A percentile compares a stretch with the other conserved stretches of the same genome.
These are phyloP conservation scores for Neofusicoccum laricinum DNA, from an alignment of 2,329 filamentous ascomycete species.

Conservation along the genomic window DNA sequence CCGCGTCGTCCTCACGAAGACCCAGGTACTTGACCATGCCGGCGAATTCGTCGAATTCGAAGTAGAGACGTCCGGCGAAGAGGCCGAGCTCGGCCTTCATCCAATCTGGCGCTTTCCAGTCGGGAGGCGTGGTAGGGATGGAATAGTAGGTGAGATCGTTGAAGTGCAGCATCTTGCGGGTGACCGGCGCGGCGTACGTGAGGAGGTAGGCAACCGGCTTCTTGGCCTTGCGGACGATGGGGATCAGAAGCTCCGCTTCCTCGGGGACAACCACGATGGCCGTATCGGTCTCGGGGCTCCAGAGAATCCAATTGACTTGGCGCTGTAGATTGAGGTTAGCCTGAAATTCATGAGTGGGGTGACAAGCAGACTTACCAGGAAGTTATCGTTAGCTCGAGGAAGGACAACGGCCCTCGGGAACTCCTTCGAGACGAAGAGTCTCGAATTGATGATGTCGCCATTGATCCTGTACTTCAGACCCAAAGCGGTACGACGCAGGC, in stretches of 20 bases:
- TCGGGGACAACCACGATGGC: slow-evolving; percentile 62
- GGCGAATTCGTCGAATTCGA: slow-evolving; percentile 48
- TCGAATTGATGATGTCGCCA: slow-evolving; percentile 22
- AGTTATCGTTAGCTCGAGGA: slow-evolving; percentile 41
- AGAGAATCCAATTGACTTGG: slow-evolving; percentile 62
- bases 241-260: slow-evolving; percentile 58
- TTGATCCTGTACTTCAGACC: slow-evolving; percentile 35
- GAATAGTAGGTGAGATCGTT: slow-evolving; percentile 53
- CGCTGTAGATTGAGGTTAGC: slow-evolving; percentile 26
- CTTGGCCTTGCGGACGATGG: slow-evolving; percentile 30
- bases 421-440: slow-evolving; percentile 44
- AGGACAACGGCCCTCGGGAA: slow-evolving; percentile 48
- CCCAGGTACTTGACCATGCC: slow-evolving; percentile 28
- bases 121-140: slow-evolving; percentile 45
- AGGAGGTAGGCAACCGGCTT: slow-evolving; percentile 45
- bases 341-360: not conserved
- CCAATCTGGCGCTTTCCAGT: slow-evolving; percentile 50
- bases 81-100: slow-evolving; percentile 59
- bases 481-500: slow-evolving; percentile 31
- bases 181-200: slow-evolving; percentile 59
- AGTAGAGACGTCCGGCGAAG: slow-evolving; percentile 60
- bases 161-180: slow-evolving; percentile 59
- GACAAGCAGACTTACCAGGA: slow-evolving; percentile 27
- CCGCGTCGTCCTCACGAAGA: not conserved
- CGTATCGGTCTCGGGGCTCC: slow-evolving; percentile 45